Percentiles rank a stretch among this genome's conserved stretches.
phyloP scores from a whole-genome alignment of 805 yeast species.

The Cyberlindnera saturnus region DNA sequence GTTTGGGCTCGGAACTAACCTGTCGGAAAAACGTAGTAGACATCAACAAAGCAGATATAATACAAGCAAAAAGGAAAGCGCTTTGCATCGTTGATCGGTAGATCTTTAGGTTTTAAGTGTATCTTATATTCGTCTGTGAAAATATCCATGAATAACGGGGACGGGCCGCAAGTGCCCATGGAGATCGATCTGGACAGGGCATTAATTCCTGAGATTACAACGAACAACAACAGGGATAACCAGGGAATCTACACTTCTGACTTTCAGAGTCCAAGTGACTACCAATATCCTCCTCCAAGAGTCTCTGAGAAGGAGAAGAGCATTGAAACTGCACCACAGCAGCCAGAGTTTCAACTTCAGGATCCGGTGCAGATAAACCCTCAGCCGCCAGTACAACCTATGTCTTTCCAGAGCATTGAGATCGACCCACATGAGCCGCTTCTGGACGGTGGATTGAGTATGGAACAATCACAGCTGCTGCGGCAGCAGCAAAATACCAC shows the following conservation, averaged over 20 bases:
- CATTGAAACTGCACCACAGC: too few species aligned
- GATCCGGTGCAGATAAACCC: not conserved
- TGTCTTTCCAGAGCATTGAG: conserved; percentile 12
- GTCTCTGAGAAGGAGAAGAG: not conserved
- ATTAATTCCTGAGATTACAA: conserved; percentile 5
- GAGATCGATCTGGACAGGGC: conserved; percentile 21
- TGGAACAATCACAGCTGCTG: not conserved
- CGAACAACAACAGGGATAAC: not conserved
- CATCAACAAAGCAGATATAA: too few species aligned
- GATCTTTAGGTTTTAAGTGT: too few species aligned
- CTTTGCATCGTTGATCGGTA: too few species aligned
- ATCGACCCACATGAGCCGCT: conserved; percentile 11
- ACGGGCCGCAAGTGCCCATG: not conserved
- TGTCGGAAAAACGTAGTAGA: too few species aligned
- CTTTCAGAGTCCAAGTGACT: not conserved
- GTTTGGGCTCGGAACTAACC: too few species aligned
- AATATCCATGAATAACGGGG: not conserved
- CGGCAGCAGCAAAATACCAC: conserved; percentile 1
- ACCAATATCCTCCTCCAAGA: not conserved
- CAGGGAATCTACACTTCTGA: not conserved
- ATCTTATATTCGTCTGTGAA: not conserved
- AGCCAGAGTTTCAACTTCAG: not conserved
- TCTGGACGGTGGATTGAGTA: not conserved
- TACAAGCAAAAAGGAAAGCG: too few species aligned
- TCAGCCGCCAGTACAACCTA: conserved; percentile 1